Conservation (phyloP, 768 basidiomycete species). For the Cystobasidium onofrii region DNA sequence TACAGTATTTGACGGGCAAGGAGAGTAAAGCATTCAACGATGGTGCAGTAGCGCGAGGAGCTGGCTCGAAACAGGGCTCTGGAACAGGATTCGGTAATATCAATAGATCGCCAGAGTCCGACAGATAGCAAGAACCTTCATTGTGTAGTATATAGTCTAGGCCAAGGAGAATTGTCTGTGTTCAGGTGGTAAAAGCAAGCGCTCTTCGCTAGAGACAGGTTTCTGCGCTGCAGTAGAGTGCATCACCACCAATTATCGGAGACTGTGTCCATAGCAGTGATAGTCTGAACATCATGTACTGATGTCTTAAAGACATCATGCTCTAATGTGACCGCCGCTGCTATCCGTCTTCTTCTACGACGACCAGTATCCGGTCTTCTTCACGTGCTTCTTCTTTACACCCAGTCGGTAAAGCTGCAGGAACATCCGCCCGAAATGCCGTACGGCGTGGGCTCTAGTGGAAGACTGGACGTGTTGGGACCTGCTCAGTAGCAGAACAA, state of each 20-base stretch:
- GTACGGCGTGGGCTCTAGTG: not conserved
- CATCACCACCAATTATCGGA: too few relatives aligned
- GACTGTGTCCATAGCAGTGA: too few relatives aligned
- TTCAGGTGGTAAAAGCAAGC: too few relatives aligned
- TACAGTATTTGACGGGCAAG: constrained; percentile 13
- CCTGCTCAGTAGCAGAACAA: not conserved
- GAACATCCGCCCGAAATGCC: not conserved
- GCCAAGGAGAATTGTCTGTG: too few relatives aligned
- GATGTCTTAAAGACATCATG: too few relatives aligned
- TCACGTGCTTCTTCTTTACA: not conserved
- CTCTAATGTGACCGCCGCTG: too few relatives aligned
- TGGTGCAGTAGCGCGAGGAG: not conserved
- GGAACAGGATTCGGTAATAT: not conserved
- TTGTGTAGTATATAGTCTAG: too few relatives aligned
- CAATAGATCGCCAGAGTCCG: not conserved
- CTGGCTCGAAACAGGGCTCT: not conserved
- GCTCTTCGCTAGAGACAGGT: too few relatives aligned
- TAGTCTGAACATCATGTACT: too few relatives aligned
- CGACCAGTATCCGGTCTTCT: not conserved
- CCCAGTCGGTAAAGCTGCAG: not conserved
- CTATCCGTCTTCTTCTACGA: too few relatives aligned
- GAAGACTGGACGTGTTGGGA: not conserved
- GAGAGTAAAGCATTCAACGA: not conserved
- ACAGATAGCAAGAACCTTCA: not conserved
- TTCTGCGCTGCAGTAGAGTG: too few relatives aligned